Conservation (phyloP, 495 filamentous ascomycete species). For the Lasiosphaeriaceae sp. region DNA sequence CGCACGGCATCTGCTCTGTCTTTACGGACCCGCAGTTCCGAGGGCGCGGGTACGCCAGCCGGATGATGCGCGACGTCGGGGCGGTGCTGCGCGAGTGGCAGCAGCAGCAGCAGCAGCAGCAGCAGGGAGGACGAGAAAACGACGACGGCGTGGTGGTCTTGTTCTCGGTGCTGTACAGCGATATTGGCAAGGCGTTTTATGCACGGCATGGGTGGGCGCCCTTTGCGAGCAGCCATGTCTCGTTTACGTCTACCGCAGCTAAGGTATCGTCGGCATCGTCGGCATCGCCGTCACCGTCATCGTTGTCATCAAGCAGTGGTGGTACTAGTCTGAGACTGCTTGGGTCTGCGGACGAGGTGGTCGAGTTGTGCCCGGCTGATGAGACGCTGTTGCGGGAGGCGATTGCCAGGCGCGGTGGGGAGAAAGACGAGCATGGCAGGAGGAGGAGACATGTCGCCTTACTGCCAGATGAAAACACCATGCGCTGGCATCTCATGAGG, state of each 20-base stretch:
- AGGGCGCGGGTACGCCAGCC: constrained; percentile 72
- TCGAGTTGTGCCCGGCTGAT: constrained; percentile 55
- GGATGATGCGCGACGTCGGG: constrained; percentile 54
- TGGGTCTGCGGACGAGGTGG: constrained; percentile 48
- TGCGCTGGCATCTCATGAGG: constrained; percentile 81
- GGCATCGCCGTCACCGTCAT: no score
- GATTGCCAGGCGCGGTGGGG: constrained; percentile 37
- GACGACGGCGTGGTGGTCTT: constrained; percentile 32
- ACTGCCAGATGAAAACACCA: constrained; percentile 65
- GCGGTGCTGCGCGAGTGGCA: constrained; percentile 32
- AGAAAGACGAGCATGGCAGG: constrained; percentile 7
- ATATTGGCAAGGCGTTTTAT: constrained; percentile 95
- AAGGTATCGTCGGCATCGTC: no score
- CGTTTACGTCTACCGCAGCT: constrained; percentile 42
- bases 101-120: no score
- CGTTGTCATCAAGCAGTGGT: constrained; percentile 22
- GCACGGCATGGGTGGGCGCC: constrained; percentile 75
- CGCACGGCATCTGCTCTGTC: constrained; percentile 82
- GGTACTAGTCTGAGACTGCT: constrained; percentile 33
- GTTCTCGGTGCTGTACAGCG: constrained; percentile 82
- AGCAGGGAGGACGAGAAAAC: constrained; percentile 3
- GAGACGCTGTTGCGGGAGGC: constrained; percentile 42
- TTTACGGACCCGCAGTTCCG: constrained; percentile 71
- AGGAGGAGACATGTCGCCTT: constrained; percentile 58
- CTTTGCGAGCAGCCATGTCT: constrained; percentile 66